Evolutionary conservation across 805 yeast species (phyloP), one percentile per base, ranked within the genome.

Genomic region (Spencermartinsiella europaea): DNA sequence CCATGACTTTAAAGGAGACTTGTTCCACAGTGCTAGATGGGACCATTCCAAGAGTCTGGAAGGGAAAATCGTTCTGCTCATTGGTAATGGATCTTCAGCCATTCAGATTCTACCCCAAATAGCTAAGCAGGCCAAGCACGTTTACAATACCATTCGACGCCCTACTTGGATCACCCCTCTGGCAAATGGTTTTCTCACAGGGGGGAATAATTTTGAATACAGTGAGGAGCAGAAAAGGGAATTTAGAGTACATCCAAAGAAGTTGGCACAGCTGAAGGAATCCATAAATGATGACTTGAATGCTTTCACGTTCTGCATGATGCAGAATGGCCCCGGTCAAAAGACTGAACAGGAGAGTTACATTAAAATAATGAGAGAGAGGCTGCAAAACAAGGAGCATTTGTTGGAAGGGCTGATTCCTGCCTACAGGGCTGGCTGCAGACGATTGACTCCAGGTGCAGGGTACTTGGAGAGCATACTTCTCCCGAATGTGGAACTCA

Each of bases 61-160:
- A n/a, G 59, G 52, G 28, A 65, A 67, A 46, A 49, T 47, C 5
- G 54, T 64, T 2, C 62, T 63, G 14, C 55, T 67, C 1, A 54
- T 68, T 16, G 72, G 73, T 2, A 57, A 55, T 38, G 67, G 69
- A 5, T 55, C 71, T 2, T 59, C 66, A 14, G 71, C 68, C 3
- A 56, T 63, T 15, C 68, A 65, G 50, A 49, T 62, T n/a, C 49
- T 61, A 15, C 66, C 66, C 3, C 46, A 50, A 17, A 38, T 63
- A 10, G 55, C 48, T 21, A 39, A 41, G 15, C 46, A 50, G 7
- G 65, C 59, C 14, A 50, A 49, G 44, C 49, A 45, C 34, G 54
- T 49, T 21, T 49, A 53, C 42, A 55, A 49, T 22, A 49, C 42
- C 46, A 58, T 55, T 47, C 49, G 52, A 50, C 44, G 44, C 25